Conservation (phyloP, 805 yeast species). For the Lipomyces spencermartinsiae region DNA sequence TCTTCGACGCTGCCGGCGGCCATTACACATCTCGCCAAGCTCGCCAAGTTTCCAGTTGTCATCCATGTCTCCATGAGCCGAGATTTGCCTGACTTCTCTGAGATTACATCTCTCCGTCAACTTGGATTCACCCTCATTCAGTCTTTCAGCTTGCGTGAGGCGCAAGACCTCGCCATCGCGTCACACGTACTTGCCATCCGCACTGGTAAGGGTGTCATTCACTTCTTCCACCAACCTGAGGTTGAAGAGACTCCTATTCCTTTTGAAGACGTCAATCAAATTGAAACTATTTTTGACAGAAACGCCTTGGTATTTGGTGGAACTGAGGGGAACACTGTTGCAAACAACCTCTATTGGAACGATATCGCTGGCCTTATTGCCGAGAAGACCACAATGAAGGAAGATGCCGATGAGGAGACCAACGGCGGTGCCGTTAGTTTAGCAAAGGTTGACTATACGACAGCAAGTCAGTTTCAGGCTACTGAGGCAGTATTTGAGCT, state of each 20-base stretch:
- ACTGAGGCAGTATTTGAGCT: constrained; percentile 41
- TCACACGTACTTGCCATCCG: constrained; percentile 63
- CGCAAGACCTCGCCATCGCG: constrained; percentile 59
- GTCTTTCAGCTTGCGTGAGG: constrained; percentile 64
- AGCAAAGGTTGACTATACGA: constrained; percentile 4
- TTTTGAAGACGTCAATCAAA: constrained; percentile 22
- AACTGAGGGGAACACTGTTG: constrained; percentile 35
- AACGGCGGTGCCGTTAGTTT: constrained; percentile 18
- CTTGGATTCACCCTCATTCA: constrained; percentile 67
- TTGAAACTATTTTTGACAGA: constrained; percentile 26
- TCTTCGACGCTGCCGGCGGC: constrained; percentile 62
- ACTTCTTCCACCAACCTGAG: constrained; percentile 57
- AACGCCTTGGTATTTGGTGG: constrained; percentile 20
- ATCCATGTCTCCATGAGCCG: constrained; percentile 55
- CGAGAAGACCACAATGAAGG: not conserved
- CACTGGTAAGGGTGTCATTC: constrained; percentile 66
- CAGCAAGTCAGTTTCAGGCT: constrained; percentile 20
- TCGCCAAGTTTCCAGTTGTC: constrained; percentile 55
- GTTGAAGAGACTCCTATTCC: constrained; percentile 27
- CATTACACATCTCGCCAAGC: constrained; percentile 62
- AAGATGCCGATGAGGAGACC: constrained; percentile 32
- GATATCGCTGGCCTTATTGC: constrained; percentile 31
- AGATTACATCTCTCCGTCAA: constrained; percentile 74
- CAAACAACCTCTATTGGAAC: constrained; percentile 32
- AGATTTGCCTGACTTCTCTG: constrained; percentile 64